phyloP scores from a whole-genome alignment of 208 protist genomes.

The Sergeia podlipaevii region DNA sequence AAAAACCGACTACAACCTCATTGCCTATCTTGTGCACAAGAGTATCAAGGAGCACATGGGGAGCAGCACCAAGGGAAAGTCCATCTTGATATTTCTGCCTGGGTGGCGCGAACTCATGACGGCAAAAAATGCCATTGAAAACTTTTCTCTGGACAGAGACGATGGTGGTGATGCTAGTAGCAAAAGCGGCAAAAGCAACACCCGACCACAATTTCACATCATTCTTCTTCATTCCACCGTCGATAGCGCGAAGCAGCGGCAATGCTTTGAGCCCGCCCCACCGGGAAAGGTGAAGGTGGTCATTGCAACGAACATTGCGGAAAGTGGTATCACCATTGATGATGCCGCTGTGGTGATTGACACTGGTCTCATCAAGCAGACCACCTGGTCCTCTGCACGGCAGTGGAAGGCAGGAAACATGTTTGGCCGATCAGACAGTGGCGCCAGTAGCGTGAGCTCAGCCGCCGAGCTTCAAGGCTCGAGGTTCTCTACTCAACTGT shows the following conservation, averaged over 20 bases:
- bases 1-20: conserved; percentile 76
- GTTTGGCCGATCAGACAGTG: not conserved
- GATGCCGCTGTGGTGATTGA: conserved; percentile 96
- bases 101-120: conserved; percentile 97
- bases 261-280: conserved; percentile 89
- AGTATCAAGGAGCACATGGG: conserved; percentile 42
- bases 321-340: conserved; percentile 96
- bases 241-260: conserved; percentile 71
- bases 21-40: conserved; percentile 64
- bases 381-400: conserved; percentile 38
- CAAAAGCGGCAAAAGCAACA: not conserved
- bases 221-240: conserved; percentile 90
- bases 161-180: not conserved
- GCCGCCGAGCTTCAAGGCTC: not conserved
- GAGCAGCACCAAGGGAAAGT: conserved; percentile 53
- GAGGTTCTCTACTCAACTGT: conserved; percentile 48
- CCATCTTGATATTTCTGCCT: conserved; percentile 99
- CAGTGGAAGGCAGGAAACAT: not conserved
- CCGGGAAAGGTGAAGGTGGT: conserved; percentile 89
- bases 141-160: conserved; percentile 13
- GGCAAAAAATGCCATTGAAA: conserved; percentile 57
- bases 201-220: conserved; percentile 44
- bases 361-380: conserved; percentile 93
- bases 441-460: not conserved
- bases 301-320: conserved; percentile 97